Evolutionary conservation across 2,329 filamentous ascomycete species (phyloP), one percentile per base, ranked within the genome.

Genomic region (Macrophomina phaseolina): DNA sequence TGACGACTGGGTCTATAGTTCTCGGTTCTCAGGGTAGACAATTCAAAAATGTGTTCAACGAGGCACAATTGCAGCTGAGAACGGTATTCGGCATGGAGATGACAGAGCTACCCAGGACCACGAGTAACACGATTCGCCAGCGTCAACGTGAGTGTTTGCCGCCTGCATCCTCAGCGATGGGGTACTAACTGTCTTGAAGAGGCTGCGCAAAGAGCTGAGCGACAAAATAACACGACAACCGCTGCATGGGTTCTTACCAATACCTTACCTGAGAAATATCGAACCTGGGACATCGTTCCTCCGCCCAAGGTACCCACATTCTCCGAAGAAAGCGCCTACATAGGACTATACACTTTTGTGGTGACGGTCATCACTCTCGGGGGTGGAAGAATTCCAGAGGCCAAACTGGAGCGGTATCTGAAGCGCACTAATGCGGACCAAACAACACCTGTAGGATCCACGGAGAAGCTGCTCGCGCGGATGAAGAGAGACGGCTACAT

Each of bases 1-100:
- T 62, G 12, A 62, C n/a, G 7, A n/a, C 4, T 60, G 3, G 12
- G 6, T 12, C 8, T 38, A 5, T 65, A 79, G 92, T 97, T 0
- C 87, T 97, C 9, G 91, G 91, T 0, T 81, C 85, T 18, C 85
- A 89, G 53, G 86, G 87, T 6, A 84, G 90, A 38, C 82, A 88
- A 42, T 98, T 97, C 77, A 93, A 89, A 75, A 77, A 81, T 12
- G 88, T 97, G 3, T 97, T 97, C 73, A 86, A 87, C 0, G 82
- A 86, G 48, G 92, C 94, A 49, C 94, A 99, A 77, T 79, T 82
- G 40, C 86, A 91, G 70, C 81, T 99, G 45, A 83, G 85, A 56
- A 81, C 81, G 1, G 85, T 89, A 1, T 98, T 97, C 79, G 95
- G 95, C n/a, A 97, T 98, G 93, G 86, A 94, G 76, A 86, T 99